phyloP scores from a whole-genome alignment of 352 stramenopile genomes.

The Phytophthora brassicae region DNA sequence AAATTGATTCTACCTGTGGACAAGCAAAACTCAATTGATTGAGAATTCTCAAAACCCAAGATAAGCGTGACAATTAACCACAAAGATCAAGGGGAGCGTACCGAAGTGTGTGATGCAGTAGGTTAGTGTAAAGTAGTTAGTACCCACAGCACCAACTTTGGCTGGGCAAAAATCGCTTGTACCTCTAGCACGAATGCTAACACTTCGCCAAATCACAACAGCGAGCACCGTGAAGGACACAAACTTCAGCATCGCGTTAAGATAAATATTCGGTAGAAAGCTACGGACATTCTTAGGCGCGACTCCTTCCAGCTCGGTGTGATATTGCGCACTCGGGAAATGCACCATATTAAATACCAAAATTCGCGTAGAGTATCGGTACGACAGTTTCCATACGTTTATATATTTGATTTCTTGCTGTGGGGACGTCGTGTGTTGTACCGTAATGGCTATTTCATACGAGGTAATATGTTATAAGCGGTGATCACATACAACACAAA shows the following conservation, averaged over 20 bases:
- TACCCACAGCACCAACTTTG: slow-evolving; percentile 20
- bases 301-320: slow-evolving; percentile 25
- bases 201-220: slow-evolving; percentile 11
- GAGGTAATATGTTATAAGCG: no score
- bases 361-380: slow-evolving; percentile 26
- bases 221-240: slow-evolving; percentile 17
- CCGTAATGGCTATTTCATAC: no score
- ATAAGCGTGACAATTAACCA: no score
- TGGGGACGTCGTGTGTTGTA: no score
- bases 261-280: slow-evolving; percentile 10
- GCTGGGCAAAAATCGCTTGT: slow-evolving; percentile 8
- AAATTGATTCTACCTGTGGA: no score
- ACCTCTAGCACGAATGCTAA: slow-evolving; percentile 22
- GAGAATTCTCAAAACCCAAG: no score
- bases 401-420: no score
- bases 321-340: slow-evolving; percentile 29
- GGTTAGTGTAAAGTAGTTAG: slow-evolving; percentile 8
- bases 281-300: not conserved
- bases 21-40: no score
- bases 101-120: slow-evolving; percentile 13
- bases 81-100: not conserved
- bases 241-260: slow-evolving; percentile 20
- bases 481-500: no score
- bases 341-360: slow-evolving; percentile 9
- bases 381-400: slow-evolving; percentile 36